Base-by-base conservation (phyloP, 2,329 filamentous ascomycete genomes). In the Sphaerulina musiva region DNA sequence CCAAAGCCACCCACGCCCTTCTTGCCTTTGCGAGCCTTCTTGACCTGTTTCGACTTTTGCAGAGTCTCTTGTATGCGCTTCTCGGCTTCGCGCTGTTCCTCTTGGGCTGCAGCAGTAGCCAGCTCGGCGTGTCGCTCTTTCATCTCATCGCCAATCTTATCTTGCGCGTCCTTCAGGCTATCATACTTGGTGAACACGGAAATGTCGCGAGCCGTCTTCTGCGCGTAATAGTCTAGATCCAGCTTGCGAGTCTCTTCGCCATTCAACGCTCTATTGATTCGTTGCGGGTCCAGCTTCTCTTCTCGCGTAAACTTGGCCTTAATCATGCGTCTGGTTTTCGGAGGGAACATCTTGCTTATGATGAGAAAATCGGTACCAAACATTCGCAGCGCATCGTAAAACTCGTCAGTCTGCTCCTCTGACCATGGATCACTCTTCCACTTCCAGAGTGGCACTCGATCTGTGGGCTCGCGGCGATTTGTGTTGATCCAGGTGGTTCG, bases 321-420 rank as follows among this genome's bases (percentile, higher is more conserved):
- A 72, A 93, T 79, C 68, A 87, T 82, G 32, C 84, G 80, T 14
- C 89, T 79, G 56, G 80, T 86, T 65, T 85, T 83, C 59, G 80
- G 79, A 1, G 83, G 80, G 65, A 95, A 91, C 78, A 90, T 83
- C 62, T 82, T 81, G 55, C 81, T 79, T 62, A 95, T 90, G 72
- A 88, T 87, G 68, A 85, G 80, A 66, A 93, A 95, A 67, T 92
- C 87, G 1, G 87, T 92, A 53, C 89, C 89, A 65, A 89, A 91
- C 78, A 85, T 86, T 54, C 77, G 74, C 1, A 95, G 76, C 1
- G 82, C 84, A 29, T 84, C 79, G 74, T 90, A 93, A 72, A 93
- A 93, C 43, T 81, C 76, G 52, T 87, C 84, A 3, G 86, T 92
- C 56, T 84, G 80, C 10, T 81, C 79, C n/a, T 80, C 77, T 47